Evolutionary conservation across 331 rosid genomes (phyloP), one percentile per base, ranked within the genome.

Genomic region (Quercus lobata): DNA sequence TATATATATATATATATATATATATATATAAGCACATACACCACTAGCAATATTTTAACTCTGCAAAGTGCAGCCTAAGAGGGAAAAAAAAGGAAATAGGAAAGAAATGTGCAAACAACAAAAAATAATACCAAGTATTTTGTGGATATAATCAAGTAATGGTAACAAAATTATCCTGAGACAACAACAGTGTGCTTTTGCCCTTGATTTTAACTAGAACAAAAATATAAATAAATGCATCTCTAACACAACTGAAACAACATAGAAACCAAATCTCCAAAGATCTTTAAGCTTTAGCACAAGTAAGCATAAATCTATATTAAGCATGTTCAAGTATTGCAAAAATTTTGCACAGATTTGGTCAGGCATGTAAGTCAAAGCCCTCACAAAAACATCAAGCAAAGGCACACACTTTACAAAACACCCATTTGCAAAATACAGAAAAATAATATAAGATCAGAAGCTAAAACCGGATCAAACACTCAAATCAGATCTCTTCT

Each of bases 371-470:
- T 21, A 41, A 61, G 53, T 34, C 57, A 54, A 52, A 57, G 7
- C 30, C 60, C 52, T 27, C 14, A 65, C 46, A 49, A 41, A 24
- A 16, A 58, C 57, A 62, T 56, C 69, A 71, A 71, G 55, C 56
- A 34, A 12, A 78, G 71, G 76, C 46, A 55, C 44, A 66, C 11
- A 78, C n/a, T 11, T 5, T 25, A 72, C 29, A 60, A 49, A 49
- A 14, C 27, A 17, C 35, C 52, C 27, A 52, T 69, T 73, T 81
- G 76, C 57, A 68, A 78, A 18, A 37, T 17, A 22, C 8, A 62
- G 60, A 70, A 55, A 62, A 81, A 82, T 79, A 79, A 79, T 70
- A 46, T 5, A 78, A 72, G 65, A 88, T 87, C 68, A 82, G 75
- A 24, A 75, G 25, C 34, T 22, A 29, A 77, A 56, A 72, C 69